Evolutionary conservation across 2,329 filamentous ascomycete genomes (phyloP).

Genomic region (Diatrype stigma): DNA sequence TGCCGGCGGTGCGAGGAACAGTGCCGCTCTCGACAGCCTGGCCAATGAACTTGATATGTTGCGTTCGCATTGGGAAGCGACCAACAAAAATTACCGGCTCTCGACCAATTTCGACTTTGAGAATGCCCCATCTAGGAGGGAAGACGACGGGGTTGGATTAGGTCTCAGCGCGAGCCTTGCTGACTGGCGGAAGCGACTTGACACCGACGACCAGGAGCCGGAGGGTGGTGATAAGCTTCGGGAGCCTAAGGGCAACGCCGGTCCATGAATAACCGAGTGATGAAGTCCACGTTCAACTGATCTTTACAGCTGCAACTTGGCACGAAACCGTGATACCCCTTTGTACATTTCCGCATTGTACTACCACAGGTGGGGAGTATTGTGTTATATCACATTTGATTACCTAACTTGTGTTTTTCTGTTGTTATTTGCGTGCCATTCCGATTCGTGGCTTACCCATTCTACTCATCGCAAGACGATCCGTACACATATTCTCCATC

Average conservation of each 20-base stretch:
- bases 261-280: not conserved
- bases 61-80: conserved; percentile 89
- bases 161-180: conserved; percentile 68
- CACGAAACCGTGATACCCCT: too few relatives aligned
- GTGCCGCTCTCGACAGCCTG: conserved; percentile 77
- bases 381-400: too few relatives aligned
- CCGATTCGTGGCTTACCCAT: too few relatives aligned
- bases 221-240: not conserved
- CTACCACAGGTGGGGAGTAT: too few relatives aligned
- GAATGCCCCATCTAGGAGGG: conserved; percentile 31
- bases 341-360: too few relatives aligned
- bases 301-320: too few relatives aligned
- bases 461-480: too few relatives aligned
- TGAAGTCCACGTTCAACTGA: too few relatives aligned
- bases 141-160: conserved; percentile 39
- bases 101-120: conserved; percentile 91
- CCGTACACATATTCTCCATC: too few relatives aligned
- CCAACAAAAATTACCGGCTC: conserved; percentile 89
- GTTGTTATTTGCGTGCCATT: too few relatives aligned
- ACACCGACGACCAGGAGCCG: conserved; percentile 46
- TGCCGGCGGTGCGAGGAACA: conserved; percentile 50
- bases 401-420: too few relatives aligned
- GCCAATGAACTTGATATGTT: conserved; percentile 89
- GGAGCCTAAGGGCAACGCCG: not conserved
- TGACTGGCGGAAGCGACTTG: conserved; percentile 76